Evolutionary conservation across 2,329 filamentous ascomycete genomes (phyloP).

Genomic region (Talaromyces sp.): DNA sequence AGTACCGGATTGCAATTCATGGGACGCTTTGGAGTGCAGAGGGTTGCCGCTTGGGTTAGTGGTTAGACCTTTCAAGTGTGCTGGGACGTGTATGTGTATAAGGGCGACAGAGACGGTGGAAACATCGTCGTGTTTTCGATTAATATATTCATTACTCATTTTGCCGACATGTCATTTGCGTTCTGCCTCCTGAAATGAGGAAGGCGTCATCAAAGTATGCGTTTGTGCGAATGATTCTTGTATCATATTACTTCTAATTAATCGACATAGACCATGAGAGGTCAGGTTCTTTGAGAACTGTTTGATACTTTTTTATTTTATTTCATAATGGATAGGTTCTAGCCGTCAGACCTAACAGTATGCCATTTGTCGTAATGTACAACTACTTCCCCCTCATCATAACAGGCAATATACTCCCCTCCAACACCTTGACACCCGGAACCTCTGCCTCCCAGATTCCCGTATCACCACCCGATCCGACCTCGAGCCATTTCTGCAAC

Average conservation of each 20-base stretch:
- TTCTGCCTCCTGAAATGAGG: not conserved
- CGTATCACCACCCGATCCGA: conserved; percentile 48
- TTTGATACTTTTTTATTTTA: not conserved
- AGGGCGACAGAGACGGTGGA: not conserved
- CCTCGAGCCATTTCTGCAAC: conserved; percentile 68
- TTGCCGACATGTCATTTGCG: not conserved
- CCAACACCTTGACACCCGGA: conserved; percentile 53
- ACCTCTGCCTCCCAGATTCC: conserved; percentile 55
- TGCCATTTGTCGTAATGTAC: not conserved
- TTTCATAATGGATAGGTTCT: not conserved
- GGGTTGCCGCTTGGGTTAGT: conserved; percentile 84
- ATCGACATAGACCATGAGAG: conserved; percentile 1
- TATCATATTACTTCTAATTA: not conserved
- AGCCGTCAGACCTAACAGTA: not conserved
- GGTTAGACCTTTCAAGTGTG: conserved; percentile 47
- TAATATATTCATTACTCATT: not conserved
- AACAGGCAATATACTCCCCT: conserved; percentile 53
- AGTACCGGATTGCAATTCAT: conserved; percentile 81
- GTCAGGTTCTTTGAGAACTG: not conserved
- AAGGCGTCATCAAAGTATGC: not conserved
- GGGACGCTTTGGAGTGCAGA: conserved; percentile 76
- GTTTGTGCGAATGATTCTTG: not conserved
- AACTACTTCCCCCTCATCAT: conserved; percentile 33
- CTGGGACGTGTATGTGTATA: not conserved
- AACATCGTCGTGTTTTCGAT: not conserved